Percentiles rank a stretch among this genome's conserved stretches.
These are phyloP conservation scores for Tylopilus sp. DNA, from an alignment of 1,284 basidiomycete genomes.

Conservation along the genomic window DNA sequence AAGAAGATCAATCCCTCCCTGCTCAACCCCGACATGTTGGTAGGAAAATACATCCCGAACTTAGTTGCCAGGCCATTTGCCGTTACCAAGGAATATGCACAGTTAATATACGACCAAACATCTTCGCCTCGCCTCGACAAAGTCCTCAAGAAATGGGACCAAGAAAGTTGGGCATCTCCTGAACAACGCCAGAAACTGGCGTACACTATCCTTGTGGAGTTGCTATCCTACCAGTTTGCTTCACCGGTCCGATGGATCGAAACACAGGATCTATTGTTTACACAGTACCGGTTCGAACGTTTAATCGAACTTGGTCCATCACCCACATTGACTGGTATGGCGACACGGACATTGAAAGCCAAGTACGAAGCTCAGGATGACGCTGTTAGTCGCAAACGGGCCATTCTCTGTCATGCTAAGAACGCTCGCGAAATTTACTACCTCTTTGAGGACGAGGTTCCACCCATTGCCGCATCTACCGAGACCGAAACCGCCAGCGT, in stretches of 20 bases:
- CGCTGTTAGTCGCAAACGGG: slow-evolving; percentile 76
- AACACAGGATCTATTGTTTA: slow-evolving; percentile 95
- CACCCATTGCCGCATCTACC: slow-evolving; percentile 48
- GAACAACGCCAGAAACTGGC: slow-evolving; percentile 90
- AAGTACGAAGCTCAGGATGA: slow-evolving; percentile 94
- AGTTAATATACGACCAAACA: slow-evolving; percentile 94
- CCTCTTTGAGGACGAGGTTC: slow-evolving; percentile 86
- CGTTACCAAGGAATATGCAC: slow-evolving; percentile 86
- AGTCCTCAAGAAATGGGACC: slow-evolving; percentile 90
- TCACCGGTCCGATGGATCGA: slow-evolving; percentile 99
- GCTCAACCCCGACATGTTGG: slow-evolving; percentile 88
- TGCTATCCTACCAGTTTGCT: slow-evolving; percentile 95
- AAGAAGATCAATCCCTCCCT: slow-evolving; percentile 95
- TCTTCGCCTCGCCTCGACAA: slow-evolving; percentile 91
- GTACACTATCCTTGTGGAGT: slow-evolving; percentile 93
- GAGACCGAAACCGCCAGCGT: slow-evolving; percentile 43
- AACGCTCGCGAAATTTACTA: slow-evolving; percentile 98
- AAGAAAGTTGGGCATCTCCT: slow-evolving; percentile 81
- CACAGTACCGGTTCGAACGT: slow-evolving; percentile 86
- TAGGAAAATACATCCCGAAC: slow-evolving; percentile 97
- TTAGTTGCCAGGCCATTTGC: slow-evolving; percentile 94
- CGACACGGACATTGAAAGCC: slow-evolving; percentile 89
- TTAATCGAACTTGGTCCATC: slow-evolving; percentile 96
- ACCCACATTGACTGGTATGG: slow-evolving; percentile 96
- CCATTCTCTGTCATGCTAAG: slow-evolving; percentile 92